phyloP scores from a whole-genome alignment of 2,329 filamentous ascomycete species.

The Pezicula radicicola region DNA sequence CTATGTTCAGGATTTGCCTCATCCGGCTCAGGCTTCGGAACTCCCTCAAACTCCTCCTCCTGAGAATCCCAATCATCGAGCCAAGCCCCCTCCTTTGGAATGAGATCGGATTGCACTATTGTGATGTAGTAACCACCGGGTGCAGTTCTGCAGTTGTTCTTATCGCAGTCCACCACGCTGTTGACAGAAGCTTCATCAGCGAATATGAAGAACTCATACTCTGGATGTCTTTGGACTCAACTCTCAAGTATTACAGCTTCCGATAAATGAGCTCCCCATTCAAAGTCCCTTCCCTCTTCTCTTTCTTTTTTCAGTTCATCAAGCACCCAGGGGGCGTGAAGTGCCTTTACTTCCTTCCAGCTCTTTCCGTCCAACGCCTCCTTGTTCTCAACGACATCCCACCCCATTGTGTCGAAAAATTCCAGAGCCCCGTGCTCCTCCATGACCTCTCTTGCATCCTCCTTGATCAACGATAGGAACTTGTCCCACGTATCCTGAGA shows the following conservation, averaged over 20 bases:
- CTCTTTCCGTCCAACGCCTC: neutral
- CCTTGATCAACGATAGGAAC: neutral
- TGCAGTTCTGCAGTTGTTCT: neutral
- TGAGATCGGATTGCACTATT: neutral
- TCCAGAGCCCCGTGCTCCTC: neutral
- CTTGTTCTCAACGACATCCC: neutral
- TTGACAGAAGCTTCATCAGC: constrained; percentile 1
- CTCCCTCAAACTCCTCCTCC: neutral
- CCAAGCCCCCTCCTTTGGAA: neutral
- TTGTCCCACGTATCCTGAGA: neutral
- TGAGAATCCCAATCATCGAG: neutral
- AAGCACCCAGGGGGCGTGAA: neutral
- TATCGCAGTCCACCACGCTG: neutral
- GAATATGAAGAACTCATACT: constrained; percentile 1
- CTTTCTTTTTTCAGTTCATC: neutral
- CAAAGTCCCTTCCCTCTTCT: neutral
- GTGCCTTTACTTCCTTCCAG: neutral
- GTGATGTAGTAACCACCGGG: neutral
- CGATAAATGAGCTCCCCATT: neutral
- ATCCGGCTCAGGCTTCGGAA: neutral
- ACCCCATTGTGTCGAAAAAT: neutral
- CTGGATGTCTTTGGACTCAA: neutral
- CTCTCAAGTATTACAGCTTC: neutral
- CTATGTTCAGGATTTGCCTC: neutral
- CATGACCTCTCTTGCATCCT: neutral